Base-by-base conservation (phyloP, 176 grass and related monocot genomes). In the Musa itinerans region DNA sequence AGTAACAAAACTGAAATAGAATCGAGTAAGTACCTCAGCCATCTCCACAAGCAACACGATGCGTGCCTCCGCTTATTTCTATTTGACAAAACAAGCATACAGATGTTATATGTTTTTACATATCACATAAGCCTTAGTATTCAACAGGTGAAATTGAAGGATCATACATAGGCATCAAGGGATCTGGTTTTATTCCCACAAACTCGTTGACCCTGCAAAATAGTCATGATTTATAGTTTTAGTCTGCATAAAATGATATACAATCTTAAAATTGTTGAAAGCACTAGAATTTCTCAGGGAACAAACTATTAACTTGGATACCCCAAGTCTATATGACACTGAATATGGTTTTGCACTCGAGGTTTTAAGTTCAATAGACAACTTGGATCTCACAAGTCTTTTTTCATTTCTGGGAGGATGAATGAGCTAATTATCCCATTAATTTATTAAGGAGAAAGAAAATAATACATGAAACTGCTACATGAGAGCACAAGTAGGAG, bases 161-260 rank as follows among this genome's bases (percentile, higher is more conserved):
- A 70, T 24, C 76, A 22, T 99, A 99, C 95, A 84, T 75, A 84
- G 90, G 88, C 80, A 94, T 82, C 68, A 99, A 78, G 1, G 86
- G 95, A 76, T 99, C 95, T 53, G 87, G 86, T 81, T 99, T 99
- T 2, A 83, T 74, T 69, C 95, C 90, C 72, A 99, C 84, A 77
- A 82, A 94, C 70, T 99, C 95, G 50, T 94, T 82, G 27, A 99
- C 76, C 81, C 95, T 99, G 90, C 43, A 61, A 93, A 65, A 56
- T 14, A 15, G 34, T 43, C 34, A 43, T 43, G 34, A 43, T 43
- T 43, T 12, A 20, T 19, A 14, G 10, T 55, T 15, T 1, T 49
- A 48, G 50, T 20, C 55, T 17, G 15, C n/a, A 63, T 20, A 76
- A 17, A 61, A 76, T 19, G 1, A 22, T 21, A 7, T 17, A 54